These are phyloP conservation scores for Phytophthora ohioensis DNA, from an alignment of 352 stramenopile species.

Conservation along the genomic window DNA sequence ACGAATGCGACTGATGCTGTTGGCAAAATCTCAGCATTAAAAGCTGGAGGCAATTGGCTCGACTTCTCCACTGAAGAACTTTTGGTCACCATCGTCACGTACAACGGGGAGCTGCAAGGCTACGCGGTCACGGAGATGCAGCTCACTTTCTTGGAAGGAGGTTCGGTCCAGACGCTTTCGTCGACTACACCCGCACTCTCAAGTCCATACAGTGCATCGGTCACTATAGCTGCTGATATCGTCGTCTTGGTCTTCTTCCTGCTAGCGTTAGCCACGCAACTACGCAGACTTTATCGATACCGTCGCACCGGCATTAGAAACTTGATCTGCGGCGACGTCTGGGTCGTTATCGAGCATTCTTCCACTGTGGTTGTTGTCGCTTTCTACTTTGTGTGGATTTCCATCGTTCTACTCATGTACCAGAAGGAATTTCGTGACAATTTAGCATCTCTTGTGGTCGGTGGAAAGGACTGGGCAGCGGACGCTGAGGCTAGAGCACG, in stretches of 20 bases:
- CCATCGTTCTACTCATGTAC: constrained; percentile 54
- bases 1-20: constrained; percentile 45
- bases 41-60: constrained; percentile 47
- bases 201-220: constrained; percentile 42
- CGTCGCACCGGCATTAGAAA: constrained; percentile 12
- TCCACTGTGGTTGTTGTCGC: constrained; percentile 16
- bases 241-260: constrained; percentile 48
- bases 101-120: constrained; percentile 62
- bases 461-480: constrained; percentile 26
- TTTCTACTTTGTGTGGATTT: constrained; percentile 59
- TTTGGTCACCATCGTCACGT: constrained; percentile 54
- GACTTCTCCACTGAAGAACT: constrained; percentile 51
- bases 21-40: constrained; percentile 33
- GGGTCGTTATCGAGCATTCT: constrained; percentile 32
- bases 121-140: constrained; percentile 53
- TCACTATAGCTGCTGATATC: constrained; percentile 40
- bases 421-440: constrained; percentile 33
- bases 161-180: constrained; percentile 40
- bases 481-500: constrained; percentile 29
- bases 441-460: constrained; percentile 23
- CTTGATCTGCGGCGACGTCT: constrained; percentile 50
- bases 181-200: constrained; percentile 45
- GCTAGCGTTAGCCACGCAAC: constrained; percentile 23
- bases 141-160: constrained; percentile 46
- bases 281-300: constrained; percentile 31